phyloP scores from a whole-genome alignment of 2,329 filamentous ascomycete species.

The Rachicladosporium sp. region DNA sequence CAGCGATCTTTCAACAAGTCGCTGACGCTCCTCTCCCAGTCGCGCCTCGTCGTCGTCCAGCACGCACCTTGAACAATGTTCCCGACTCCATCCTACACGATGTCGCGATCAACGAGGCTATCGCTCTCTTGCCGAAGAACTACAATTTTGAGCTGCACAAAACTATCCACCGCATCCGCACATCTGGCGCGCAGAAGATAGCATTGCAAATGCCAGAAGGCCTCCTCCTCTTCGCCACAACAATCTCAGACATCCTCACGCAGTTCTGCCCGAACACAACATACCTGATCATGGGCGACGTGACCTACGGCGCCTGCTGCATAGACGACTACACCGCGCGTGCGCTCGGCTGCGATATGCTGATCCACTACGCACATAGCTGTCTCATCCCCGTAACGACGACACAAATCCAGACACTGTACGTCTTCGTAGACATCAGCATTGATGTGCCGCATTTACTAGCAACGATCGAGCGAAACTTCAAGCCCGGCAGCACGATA shows the following conservation, averaged over 20 bases:
- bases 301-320: conserved; percentile 96
- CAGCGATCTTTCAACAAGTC: not conserved
- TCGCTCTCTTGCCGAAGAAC: conserved; percentile 78
- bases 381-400: conserved; percentile 94
- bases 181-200: conserved; percentile 64
- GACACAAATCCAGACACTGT: conserved; percentile 91
- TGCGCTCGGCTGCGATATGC: conserved; percentile 81
- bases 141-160: conserved; percentile 99
- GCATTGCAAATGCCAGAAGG: conserved; percentile 97
- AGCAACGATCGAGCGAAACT: conserved; percentile 78
- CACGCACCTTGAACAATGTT: conserved; percentile 80
- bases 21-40: conserved; percentile 35
- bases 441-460: conserved; percentile 85
- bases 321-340: conserved; percentile 97
- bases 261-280: conserved; percentile 87
- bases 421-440: conserved; percentile 95
- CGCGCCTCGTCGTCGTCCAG: conserved; percentile 56
- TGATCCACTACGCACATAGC: conserved; percentile 95
- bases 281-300: conserved; percentile 97
- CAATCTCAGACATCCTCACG: conserved; percentile 89
- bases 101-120: conserved; percentile 72
- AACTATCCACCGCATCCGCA: conserved; percentile 87
- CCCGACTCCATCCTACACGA: conserved; percentile 79
- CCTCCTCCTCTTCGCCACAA: conserved; percentile 87
- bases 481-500: conserved; percentile 70